Evolutionary conservation across 1,139 yeast genomes (phyloP).

Genomic region (Scheffersomyces cryptocercus): DNA sequence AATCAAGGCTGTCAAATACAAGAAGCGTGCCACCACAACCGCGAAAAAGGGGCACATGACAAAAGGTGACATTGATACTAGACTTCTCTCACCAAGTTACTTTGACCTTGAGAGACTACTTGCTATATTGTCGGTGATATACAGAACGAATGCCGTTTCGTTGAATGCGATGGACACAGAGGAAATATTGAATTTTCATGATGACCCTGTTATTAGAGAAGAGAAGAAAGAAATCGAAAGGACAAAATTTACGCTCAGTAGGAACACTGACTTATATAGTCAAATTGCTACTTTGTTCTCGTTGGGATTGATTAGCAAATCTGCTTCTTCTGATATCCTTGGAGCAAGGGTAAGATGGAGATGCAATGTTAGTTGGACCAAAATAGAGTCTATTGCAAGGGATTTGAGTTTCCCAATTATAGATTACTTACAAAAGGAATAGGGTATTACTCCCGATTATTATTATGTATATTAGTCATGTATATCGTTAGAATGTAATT

Average conservation of each 20-base stretch:
- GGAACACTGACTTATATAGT: constrained; percentile 50
- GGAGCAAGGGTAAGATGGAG: constrained; percentile 68
- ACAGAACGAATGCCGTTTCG: constrained; percentile 38
- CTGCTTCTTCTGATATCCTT: constrained; percentile 55
- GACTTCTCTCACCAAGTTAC: constrained; percentile 58
- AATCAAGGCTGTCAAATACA: constrained; percentile 48
- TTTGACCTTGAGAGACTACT: constrained; percentile 70
- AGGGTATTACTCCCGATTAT: no score
- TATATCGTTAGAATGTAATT: constrained; percentile 8
- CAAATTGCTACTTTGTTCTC: constrained; percentile 64
- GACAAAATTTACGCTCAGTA: constrained; percentile 35
- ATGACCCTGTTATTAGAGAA: constrained; percentile 31
- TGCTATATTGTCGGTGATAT: constrained; percentile 65
- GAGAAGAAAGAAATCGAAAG: constrained; percentile 33
- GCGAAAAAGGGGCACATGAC: constrained; percentile 39
- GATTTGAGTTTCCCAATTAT: constrained; percentile 57
- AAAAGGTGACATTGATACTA: constrained; percentile 50
- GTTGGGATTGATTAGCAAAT: constrained; percentile 52
- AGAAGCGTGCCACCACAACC: constrained; percentile 29
- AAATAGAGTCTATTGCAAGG: constrained; percentile 49
- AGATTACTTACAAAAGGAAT: constrained; percentile 31
- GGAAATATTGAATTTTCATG: constrained; percentile 26
- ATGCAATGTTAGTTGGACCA: constrained; percentile 57
- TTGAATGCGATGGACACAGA: constrained; percentile 26
- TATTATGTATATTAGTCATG: constrained; percentile 1